These are phyloP conservation scores for Coriolopsis trogii DNA, from an alignment of 1,284 basidiomycete genomes.

Conservation along the genomic window DNA sequence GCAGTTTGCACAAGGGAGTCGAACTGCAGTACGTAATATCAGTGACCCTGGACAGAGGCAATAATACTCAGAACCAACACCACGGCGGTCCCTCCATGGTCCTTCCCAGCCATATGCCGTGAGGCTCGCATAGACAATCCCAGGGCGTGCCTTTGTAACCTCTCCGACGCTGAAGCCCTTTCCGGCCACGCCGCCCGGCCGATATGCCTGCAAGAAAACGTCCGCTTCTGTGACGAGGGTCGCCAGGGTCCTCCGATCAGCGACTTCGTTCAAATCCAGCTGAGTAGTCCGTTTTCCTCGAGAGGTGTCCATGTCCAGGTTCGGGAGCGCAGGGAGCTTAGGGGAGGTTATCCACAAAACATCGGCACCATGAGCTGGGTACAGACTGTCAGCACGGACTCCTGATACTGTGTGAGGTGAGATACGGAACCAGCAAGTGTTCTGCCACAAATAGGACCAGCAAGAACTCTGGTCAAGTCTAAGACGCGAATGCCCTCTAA, in stretches of 20 bases:
- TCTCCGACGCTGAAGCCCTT: slow-evolving; percentile 55
- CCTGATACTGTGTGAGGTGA: too few species aligned
- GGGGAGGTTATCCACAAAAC: slow-evolving; percentile 63
- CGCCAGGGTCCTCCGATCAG: slow-evolving; percentile 40
- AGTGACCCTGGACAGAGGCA: neutral
- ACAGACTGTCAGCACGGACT: too few species aligned
- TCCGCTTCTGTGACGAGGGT: slow-evolving; percentile 49
- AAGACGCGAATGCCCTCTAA: slow-evolving; percentile 55
- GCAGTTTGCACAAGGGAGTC: slow-evolving; percentile 72
- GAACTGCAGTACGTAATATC: slow-evolving; percentile 44
- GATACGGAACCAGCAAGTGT: slow-evolving; percentile 65
- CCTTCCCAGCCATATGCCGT: slow-evolving; percentile 65
- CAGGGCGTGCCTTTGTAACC: slow-evolving; percentile 45
- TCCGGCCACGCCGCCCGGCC: slow-evolving; percentile 52
- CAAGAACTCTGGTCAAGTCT: slow-evolving; percentile 62
- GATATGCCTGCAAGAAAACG: slow-evolving; percentile 70
- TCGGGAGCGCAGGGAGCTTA: slow-evolving; percentile 54
- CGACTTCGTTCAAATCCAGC: slow-evolving; percentile 48
- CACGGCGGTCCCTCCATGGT: slow-evolving; percentile 58
- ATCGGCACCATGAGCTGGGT: slow-evolving; percentile 63
- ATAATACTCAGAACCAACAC: slow-evolving; percentile 39
- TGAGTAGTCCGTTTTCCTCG: slow-evolving; percentile 69
- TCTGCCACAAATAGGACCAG: slow-evolving; percentile 59
- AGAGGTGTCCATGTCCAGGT: slow-evolving; percentile 63
- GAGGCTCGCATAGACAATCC: slow-evolving; percentile 61